Evolutionary conservation across 495 filamentous ascomycete species (phyloP).

Genomic region (Aspergillus conjunctus): DNA sequence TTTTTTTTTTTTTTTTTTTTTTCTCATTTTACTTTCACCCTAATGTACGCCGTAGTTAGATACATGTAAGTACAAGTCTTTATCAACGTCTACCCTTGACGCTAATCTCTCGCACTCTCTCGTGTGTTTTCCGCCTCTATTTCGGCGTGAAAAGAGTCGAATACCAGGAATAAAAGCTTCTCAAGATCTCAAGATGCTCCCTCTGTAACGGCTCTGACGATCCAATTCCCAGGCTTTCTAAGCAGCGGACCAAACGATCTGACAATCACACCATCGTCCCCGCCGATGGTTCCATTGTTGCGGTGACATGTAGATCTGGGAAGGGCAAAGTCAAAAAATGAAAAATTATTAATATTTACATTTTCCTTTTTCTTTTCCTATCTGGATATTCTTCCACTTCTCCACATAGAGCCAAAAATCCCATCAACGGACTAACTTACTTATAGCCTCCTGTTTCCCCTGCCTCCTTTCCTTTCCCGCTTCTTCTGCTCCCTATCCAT

Average conservation of each 20-base stretch:
- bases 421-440: conserved; percentile 11
- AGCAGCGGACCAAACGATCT: conserved; percentile 13
- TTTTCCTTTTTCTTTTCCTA: conserved; percentile 17
- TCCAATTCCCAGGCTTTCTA: not conserved
- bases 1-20: conserved; percentile 2
- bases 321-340: not conserved
- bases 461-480: conserved; percentile 23
- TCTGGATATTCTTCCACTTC: conserved; percentile 14
- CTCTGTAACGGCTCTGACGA: not conserved
- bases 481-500: conserved; percentile 17
- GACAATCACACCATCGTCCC: conserved; percentile 48
- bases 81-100: conserved; percentile 2
- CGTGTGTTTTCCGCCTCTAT: not conserved
- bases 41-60: conserved; percentile 6
- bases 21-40: not conserved
- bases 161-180: not conserved
- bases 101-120: not conserved
- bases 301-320: conserved; percentile 25
- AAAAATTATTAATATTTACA: conserved; percentile 19
- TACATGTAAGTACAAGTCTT: conserved; percentile 6
- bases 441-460: conserved; percentile 18
- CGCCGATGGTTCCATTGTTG: conserved; percentile 39
- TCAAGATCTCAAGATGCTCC: not conserved
- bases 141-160: not conserved
- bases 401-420: conserved; percentile 11